Percentiles rank a stretch among this genome's conserved stretches.
These are phyloP conservation scores for Chenopodium suecicum DNA, from an alignment of 148 eudicot genomes.

Conservation along the genomic window DNA sequence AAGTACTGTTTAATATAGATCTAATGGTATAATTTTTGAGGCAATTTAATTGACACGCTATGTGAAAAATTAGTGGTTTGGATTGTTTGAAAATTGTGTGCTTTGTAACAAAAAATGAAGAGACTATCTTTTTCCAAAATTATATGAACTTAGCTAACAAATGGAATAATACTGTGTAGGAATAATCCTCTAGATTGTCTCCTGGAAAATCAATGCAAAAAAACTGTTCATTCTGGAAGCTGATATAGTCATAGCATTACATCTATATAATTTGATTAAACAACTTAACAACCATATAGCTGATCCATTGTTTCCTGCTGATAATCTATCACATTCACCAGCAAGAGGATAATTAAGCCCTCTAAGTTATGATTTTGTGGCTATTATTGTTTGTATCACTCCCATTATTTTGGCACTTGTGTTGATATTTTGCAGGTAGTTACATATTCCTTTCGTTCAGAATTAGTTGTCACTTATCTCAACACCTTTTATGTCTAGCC, in stretches of 20 bases:
- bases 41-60: too few relatives aligned
- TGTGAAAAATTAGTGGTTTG: too few relatives aligned
- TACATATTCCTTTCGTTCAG: not conserved
- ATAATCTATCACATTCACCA: not conserved
- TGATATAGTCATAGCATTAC: not conserved
- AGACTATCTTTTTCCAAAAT: too few relatives aligned
- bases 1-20: too few relatives aligned
- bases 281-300: slow-evolving; percentile 3
- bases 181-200: not conserved
- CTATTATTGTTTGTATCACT: not conserved
- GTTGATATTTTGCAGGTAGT: not conserved
- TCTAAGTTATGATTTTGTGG: not conserved
- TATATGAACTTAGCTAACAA: too few relatives aligned
- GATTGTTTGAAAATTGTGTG: too few relatives aligned
- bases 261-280: slow-evolving; percentile 3
- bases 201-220: not conserved
- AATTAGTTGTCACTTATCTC: too few relatives aligned
- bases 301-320: not conserved
- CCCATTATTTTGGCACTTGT: not conserved
- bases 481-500: too few relatives aligned
- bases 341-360: not conserved
- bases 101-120: too few relatives aligned
- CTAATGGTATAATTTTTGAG: too few relatives aligned
- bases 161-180: not conserved
- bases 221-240: not conserved